phyloP scores from a whole-genome alignment of 441 rosid genomes.

The Omphalea diandra region DNA sequence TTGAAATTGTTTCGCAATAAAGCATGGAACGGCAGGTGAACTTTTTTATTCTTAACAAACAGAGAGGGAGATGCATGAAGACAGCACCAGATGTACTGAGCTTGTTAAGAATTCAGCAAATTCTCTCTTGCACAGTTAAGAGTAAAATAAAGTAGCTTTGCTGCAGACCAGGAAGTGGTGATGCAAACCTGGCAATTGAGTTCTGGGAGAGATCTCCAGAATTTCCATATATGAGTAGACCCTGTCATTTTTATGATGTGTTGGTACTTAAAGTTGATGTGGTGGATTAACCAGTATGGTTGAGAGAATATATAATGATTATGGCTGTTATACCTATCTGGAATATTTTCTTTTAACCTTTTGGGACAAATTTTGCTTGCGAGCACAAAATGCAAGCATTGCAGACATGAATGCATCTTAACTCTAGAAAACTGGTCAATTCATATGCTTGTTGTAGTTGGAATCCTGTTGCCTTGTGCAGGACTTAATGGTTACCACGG shows the following conservation, averaged over 20 bases:
- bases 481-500: too few relatives aligned
- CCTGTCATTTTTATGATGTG: not conserved
- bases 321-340: not conserved
- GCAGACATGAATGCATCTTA: not conserved
- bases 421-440: not conserved
- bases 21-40: not conserved
- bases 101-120: not conserved
- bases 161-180: not conserved
- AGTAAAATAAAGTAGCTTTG: not conserved
- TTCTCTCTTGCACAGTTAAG: not conserved
- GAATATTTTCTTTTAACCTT: not conserved
- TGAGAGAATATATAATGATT: not conserved
- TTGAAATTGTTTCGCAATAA: conserved; percentile 3
- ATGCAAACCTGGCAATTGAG: not conserved
- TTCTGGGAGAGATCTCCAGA: not conserved
- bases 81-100: not conserved
- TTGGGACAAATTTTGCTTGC: not conserved
- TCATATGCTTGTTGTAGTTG: not conserved
- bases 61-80: not conserved
- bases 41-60: too few relatives aligned
- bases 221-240: not conserved
- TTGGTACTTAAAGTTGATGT: not conserved
- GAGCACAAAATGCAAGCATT: not conserved
- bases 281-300: not conserved
- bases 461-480: too few relatives aligned